phyloP scores from a whole-genome alignment of 2,329 filamentous ascomycete species.

The Venturia carpophila region DNA sequence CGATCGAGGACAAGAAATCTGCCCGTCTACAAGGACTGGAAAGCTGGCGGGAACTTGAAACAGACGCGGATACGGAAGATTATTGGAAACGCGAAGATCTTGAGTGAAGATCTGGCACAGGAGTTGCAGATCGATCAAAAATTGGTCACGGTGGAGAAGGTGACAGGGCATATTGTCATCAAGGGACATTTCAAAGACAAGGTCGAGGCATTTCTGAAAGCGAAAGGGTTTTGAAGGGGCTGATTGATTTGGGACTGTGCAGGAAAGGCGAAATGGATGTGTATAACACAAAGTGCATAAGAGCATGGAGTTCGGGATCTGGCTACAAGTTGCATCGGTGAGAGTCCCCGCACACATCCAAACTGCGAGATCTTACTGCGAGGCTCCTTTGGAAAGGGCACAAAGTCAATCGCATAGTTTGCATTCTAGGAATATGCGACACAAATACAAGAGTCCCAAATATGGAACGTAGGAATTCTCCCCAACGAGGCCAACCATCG shows the following conservation, averaged over 20 bases:
- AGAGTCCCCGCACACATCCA: background rate
- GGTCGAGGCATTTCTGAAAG: constrained; percentile 14
- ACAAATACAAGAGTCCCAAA: no score
- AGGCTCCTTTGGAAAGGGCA: background rate
- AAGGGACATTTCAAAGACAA: constrained; percentile 34
- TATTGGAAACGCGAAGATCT: constrained; percentile 58
- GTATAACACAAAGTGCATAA: background rate
- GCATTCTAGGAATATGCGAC: no score
- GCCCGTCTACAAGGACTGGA: constrained; percentile 67
- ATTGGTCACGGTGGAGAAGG: constrained; percentile 48
- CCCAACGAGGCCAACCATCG: no score
- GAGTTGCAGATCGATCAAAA: constrained; percentile 51
- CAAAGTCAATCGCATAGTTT: no score
- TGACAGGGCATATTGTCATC: constrained; percentile 67
- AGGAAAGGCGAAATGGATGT: background rate
- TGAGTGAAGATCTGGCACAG: constrained; percentile 56
- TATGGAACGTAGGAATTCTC: no score
- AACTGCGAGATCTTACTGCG: background rate
- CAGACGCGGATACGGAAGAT: constrained; percentile 71
- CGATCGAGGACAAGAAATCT: constrained; percentile 64
- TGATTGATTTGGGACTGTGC: background rate
- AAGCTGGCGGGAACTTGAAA: constrained; percentile 67
- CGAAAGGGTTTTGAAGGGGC: constrained; percentile 16
- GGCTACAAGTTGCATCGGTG: background rate
- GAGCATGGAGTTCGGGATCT: constrained; percentile 3